These are phyloP conservation scores for Keithomyces neogunnii DNA, from an alignment of 2,329 filamentous ascomycete genomes.

Conservation along the genomic window DNA sequence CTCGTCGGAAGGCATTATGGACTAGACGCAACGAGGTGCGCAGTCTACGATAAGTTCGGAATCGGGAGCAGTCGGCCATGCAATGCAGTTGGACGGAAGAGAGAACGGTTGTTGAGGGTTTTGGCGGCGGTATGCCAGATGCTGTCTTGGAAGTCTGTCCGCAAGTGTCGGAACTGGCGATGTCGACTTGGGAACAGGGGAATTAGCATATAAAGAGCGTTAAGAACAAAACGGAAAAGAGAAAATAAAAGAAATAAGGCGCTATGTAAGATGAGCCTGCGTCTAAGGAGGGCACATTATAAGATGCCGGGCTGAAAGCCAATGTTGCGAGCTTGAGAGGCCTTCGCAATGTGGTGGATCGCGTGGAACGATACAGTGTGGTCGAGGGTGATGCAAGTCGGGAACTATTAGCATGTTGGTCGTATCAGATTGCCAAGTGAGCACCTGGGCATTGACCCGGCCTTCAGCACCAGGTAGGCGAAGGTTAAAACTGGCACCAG, in stretches of 20 bases:
- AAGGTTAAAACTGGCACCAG: no score
- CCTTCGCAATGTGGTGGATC: not conserved
- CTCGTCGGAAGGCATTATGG: slow-evolving; percentile 28
- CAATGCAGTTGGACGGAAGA: not conserved
- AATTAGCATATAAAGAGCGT: not conserved
- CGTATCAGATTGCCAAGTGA: no score
- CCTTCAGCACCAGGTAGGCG: no score
- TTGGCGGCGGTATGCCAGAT: not conserved
- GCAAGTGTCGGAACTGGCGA: not conserved
- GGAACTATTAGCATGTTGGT: no score
- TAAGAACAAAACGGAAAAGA: not conserved
- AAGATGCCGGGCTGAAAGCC: not conserved
- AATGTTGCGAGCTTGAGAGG: not conserved
- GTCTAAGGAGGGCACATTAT: slow-evolving; percentile 2
- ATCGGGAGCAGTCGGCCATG: not conserved
- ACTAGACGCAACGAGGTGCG: slow-evolving; percentile 2
- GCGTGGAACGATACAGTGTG: not conserved
- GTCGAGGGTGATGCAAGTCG: not conserved
- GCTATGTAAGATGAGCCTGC: not conserved
- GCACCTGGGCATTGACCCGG: no score
- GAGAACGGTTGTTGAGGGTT: not conserved
- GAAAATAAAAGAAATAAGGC: not conserved
- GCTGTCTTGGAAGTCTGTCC: not conserved
- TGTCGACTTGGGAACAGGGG: not conserved
- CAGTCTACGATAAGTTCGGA: not conserved